These are phyloP conservation scores for Coemansia sp. DNA, from an alignment of 192 early-diverging fungal genomes.

Conservation along the genomic window DNA sequence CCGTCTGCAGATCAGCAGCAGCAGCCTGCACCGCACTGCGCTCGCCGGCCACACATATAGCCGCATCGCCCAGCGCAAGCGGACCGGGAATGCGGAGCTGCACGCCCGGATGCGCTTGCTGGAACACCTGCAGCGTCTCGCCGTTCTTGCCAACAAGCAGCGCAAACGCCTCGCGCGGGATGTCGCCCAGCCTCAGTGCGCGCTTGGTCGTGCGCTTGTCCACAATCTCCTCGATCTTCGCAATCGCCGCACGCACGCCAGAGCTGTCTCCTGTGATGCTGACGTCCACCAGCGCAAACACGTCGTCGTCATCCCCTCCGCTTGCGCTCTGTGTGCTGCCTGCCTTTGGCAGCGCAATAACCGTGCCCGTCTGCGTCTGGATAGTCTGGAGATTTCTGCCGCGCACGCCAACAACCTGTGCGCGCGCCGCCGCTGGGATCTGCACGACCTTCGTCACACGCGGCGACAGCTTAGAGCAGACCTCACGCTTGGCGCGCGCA, in stretches of 20 bases:
- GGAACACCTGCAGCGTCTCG: slow-evolving; percentile 54
- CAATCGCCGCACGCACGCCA: slow-evolving; percentile 80
- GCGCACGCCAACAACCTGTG: slow-evolving; percentile 79
- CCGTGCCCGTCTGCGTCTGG: slow-evolving; percentile 69
- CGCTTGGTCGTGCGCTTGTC: slow-evolving; percentile 73
- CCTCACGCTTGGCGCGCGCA: slow-evolving; percentile 73
- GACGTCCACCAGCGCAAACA: slow-evolving; percentile 58
- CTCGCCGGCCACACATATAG: slow-evolving; percentile 79
- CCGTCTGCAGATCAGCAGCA: slow-evolving; percentile 60
- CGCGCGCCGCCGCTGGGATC: slow-evolving; percentile 79
- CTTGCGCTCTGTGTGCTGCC: slow-evolving; percentile 11
- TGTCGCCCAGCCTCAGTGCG: slow-evolving; percentile 62
- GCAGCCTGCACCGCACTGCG: slow-evolving; percentile 68
- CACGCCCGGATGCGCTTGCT: slow-evolving; percentile 64
- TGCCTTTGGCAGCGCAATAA: slow-evolving; percentile 67
- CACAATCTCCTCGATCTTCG: slow-evolving; percentile 80
- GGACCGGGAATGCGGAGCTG: slow-evolving; percentile 78
- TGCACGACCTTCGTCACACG: slow-evolving; percentile 62
- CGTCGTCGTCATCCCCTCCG: slow-evolving; percentile 58
- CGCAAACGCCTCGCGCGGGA: slow-evolving; percentile 75
- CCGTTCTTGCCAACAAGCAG: slow-evolving; percentile 82
- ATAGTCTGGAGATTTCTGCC: slow-evolving; percentile 79
- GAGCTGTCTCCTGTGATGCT: slow-evolving; percentile 82
- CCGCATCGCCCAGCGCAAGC: slow-evolving; percentile 21
- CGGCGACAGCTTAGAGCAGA: slow-evolving; percentile 69